Conservation (phyloP, 208 protist species). For the Wallacemonas sp. region DNA sequence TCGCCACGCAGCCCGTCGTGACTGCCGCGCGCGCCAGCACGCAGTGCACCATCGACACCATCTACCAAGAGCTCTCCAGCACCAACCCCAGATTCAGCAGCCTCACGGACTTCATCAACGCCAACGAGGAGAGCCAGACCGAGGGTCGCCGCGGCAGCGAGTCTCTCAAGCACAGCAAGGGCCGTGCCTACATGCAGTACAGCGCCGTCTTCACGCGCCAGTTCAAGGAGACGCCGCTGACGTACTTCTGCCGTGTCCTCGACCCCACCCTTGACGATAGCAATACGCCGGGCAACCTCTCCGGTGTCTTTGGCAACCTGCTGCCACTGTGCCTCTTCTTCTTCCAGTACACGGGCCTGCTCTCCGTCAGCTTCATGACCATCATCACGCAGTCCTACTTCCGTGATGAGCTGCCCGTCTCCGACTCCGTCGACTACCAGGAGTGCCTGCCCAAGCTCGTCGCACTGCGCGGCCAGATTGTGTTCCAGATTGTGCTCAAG, state of each 20-base stretch:
- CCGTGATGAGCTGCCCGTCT: constrained; percentile 74
- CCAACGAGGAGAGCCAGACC: constrained; percentile 29
- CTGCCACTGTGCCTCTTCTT: constrained; percentile 82
- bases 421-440: constrained; percentile 77
- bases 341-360: constrained; percentile 78
- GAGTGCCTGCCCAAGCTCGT: constrained; percentile 58
- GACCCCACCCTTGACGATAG: constrained; percentile 51
- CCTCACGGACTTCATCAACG: constrained; percentile 65
- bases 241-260: constrained; percentile 78
- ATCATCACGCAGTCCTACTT: constrained; percentile 85
- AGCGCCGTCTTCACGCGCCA: constrained; percentile 73
- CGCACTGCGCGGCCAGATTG: constrained; percentile 69
- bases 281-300: constrained; percentile 71
- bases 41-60: constrained; percentile 35
- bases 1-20: constrained; percentile 69
- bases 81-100: constrained; percentile 40
- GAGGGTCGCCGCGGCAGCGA: constrained; percentile 28
- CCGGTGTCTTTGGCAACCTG: constrained; percentile 73
- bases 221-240: constrained; percentile 46
- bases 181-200: constrained; percentile 77
- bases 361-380: constrained; percentile 84
- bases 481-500: constrained; percentile 67
- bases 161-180: constrained; percentile 77
- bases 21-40: constrained; percentile 57
- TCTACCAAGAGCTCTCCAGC: constrained; percentile 73